Base-by-base conservation (phyloP, 1,139 yeast genomes). In the Trichomonascaceae sp. region DNA sequence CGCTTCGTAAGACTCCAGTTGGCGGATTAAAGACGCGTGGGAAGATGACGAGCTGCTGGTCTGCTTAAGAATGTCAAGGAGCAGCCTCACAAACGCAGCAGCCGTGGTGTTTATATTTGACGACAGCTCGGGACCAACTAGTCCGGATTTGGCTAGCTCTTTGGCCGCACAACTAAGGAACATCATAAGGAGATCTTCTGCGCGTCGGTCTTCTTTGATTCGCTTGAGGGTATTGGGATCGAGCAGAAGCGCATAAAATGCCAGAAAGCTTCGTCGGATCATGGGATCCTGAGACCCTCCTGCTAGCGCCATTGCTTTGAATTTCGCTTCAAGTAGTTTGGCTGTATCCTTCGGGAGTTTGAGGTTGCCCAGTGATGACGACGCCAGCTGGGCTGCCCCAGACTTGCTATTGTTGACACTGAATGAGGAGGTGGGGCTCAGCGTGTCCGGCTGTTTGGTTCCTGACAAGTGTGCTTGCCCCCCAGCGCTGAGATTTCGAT, bases 141-240 rank as follows among this genome's bases (percentile, higher is more conserved):
- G 48, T 1, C 70, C 69, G 27, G 71, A 43, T 42, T 74, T 74
- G 33, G 62, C 64, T 26, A 78, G 52, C 50, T 77, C 87, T 43
- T 72, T 76, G 37, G 74, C 72, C 5, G 81, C 74, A 38, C 71
- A 65, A 16, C 76, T 66, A 15, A 77, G 70, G 51, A 79, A 81
- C 50, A 69, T 64, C 62, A 76, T 69, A 5, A 80, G 68, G 34
- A 80, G 57, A 37, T 74, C 78, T 43, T 77, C 87, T 1, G 75
- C 71, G 26, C 70, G 65, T 27, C 62, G 60, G 37, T 66, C 62
- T 16, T 65, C 51, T 28, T 54, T 51, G 33, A 55, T 40, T 43
- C 40, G 57, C 17, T 67, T 71, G 14, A 51, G 45, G 40, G 65
- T 60, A 33, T 62, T 60, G 2, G 80, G 75, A 32, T 70, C 73